These are phyloP conservation scores for Aspergillus costaricaensis DNA, from an alignment of 2,329 filamentous ascomycete species.

Conservation along the genomic window DNA sequence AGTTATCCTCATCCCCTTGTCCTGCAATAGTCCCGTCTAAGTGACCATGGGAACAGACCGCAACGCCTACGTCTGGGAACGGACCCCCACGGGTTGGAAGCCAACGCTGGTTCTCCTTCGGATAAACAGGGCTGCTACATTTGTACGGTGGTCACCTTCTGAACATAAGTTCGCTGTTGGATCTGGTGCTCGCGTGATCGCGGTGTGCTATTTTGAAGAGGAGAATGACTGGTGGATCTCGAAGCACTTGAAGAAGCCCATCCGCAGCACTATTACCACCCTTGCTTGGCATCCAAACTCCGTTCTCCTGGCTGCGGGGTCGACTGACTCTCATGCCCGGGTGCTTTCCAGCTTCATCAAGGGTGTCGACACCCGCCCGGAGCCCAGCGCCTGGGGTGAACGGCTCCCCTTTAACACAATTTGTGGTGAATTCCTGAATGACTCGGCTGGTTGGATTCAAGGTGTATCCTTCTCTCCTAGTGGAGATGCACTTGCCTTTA, in stretches of 20 bases:
- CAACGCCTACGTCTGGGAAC: slow-evolving; percentile 98
- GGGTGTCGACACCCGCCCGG: slow-evolving; percentile 81
- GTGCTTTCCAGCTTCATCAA: slow-evolving; percentile 98
- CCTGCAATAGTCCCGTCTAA: not conserved
- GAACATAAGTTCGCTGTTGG: slow-evolving; percentile 98
- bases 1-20: slow-evolving; percentile 19
- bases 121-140: slow-evolving; percentile 95
- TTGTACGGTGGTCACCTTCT: slow-evolving; percentile 94
- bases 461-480: slow-evolving; percentile 89
- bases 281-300: slow-evolving; percentile 98
- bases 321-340: slow-evolving; percentile 93
- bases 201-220: slow-evolving; percentile 97
- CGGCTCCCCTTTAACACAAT: slow-evolving; percentile 96
- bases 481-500: slow-evolving; percentile 90
- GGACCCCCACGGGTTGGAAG: slow-evolving; percentile 89
- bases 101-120: slow-evolving; percentile 94
- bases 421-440: slow-evolving; percentile 94
- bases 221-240: slow-evolving; percentile 99
- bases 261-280: slow-evolving; percentile 93
- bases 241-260: slow-evolving; percentile 98
- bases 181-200: slow-evolving; percentile 91
- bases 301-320: slow-evolving; percentile 88
- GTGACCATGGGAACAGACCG: slow-evolving; percentile 63
- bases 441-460: slow-evolving; percentile 96
- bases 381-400: slow-evolving; percentile 90